Base-by-base conservation (phyloP, 2,329 filamentous ascomycete species). In the Calonectria hawksworthii region DNA sequence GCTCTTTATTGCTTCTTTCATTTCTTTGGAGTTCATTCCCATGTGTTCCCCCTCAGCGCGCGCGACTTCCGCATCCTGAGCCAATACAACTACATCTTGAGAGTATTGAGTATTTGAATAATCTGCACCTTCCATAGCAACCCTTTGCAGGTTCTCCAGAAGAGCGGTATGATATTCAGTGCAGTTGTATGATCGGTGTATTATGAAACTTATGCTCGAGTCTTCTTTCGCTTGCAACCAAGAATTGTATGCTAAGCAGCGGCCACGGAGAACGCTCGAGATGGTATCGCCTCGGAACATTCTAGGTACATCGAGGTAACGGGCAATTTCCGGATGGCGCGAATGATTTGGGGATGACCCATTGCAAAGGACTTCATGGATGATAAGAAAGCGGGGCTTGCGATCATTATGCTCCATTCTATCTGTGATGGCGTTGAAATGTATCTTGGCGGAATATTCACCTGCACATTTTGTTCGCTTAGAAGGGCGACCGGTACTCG, bases 241-340 rank as follows among this genome's bases (percentile, higher is more conserved):
- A 4, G 47, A 23, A 2, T 26, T 16, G 4, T 36, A 16, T 7
- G 26, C 64, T 6, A 26, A 18, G 14, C 14, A 36, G 5, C n/a
- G 44, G 5, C 64, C 64, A 11, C 64, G 26, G 1, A 67, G 64
- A 13, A 47, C 30, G n/a, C 64, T 67, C 5, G 64, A 47, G 21
- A 26, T 36, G 28, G n/a, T 52, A n/a, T 67, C 64, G 44, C 64
- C 64, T 36, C 52, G 64, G 44, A 52, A 67, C 28, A 67, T 23
- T n/a, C 64, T 44, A 4, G 64, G 64, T 30, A 52, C 44, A 47
- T 67, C 64, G n/a, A 52, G 64, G 30, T 50, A 67, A 18, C 18
- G 23, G 10, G 44, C 64, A 23, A 26, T 52, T 36, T 41, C 64
- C 5, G 64, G 44, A 16, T 67, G 64, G 7, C 64, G 47, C 11